phyloP scores from a whole-genome alignment of 1,139 yeast species.

The Saccharomyces pastorianus region DNA sequence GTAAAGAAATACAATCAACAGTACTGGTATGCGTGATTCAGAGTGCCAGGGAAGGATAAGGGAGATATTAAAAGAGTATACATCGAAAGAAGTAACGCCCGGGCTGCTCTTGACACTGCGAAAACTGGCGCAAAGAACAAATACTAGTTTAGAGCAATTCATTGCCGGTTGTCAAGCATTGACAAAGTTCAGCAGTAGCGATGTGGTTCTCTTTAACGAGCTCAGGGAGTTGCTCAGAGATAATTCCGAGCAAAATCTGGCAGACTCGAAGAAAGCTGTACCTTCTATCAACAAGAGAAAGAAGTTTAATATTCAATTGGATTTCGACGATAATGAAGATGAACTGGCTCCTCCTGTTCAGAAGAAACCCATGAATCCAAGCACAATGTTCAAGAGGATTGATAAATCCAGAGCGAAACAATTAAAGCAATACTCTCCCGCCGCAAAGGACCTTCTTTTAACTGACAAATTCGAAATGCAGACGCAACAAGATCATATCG shows the following conservation, averaged over 20 bases:
- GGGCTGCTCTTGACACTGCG: neutral
- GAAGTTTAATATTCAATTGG: neutral
- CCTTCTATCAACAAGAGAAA: neutral
- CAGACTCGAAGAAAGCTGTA: neutral
- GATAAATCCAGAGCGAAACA: neutral
- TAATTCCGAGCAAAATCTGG: neutral
- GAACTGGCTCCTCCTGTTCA: slow-evolving; percentile 15
- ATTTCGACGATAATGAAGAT: slow-evolving; percentile 7
- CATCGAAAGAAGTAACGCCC: neutral
- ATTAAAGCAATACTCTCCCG: neutral
- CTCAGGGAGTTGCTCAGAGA: neutral
- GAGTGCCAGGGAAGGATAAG: neutral
- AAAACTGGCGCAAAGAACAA: neutral
- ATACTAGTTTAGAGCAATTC: neutral
- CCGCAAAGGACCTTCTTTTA: neutral
- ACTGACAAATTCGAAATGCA: neutral
- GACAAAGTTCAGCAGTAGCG: neutral
- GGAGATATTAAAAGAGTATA: neutral
- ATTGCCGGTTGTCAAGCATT: neutral
- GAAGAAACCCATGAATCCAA: neutral
- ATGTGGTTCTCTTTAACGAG: neutral
- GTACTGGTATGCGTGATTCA: neutral
- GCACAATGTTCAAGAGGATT: neutral
- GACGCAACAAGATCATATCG: neutral
- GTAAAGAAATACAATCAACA: neutral